phyloP scores from a whole-genome alignment of 805 yeast species.

The Barnettozyma vustinii region DNA sequence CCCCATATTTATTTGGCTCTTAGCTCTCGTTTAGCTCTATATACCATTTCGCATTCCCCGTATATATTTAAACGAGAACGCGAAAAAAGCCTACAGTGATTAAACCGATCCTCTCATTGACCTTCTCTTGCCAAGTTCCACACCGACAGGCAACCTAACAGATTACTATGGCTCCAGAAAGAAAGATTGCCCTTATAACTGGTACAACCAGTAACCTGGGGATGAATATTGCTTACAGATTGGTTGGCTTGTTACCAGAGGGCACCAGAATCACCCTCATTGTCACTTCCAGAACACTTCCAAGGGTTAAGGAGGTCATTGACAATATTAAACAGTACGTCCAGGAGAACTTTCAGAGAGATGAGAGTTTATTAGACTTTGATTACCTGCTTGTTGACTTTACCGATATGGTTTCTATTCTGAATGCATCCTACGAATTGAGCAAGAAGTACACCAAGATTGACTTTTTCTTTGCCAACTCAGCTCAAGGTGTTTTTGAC shows the following conservation, averaged over 20 bases:
- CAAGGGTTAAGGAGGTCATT: conserved; percentile 76
- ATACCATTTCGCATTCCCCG: too few relatives aligned
- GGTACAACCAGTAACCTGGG: conserved; percentile 68
- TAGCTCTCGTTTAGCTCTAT: too few relatives aligned
- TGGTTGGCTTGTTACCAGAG: conserved; percentile 55
- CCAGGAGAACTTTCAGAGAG: conserved; percentile 32
- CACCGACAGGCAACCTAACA: not conserved
- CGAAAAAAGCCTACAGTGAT: not conserved
- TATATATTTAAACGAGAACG: not conserved
- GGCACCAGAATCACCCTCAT: conserved; percentile 64
- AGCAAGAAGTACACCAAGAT: conserved; percentile 56
- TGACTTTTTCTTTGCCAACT: conserved; percentile 78
- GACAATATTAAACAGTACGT: conserved; percentile 45
- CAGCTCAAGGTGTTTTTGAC: conserved; percentile 82
- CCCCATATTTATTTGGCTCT: too few relatives aligned
- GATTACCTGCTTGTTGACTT: conserved; percentile 91
- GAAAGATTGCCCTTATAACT: conserved; percentile 40
- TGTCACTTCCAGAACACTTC: conserved; percentile 85
- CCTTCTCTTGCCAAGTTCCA: too few relatives aligned
- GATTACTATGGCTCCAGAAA: conserved; percentile 4
- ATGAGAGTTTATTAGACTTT: conserved; percentile 58
- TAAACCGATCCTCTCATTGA: too few relatives aligned
- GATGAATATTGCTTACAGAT: conserved; percentile 73
- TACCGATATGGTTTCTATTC: conserved; percentile 79
- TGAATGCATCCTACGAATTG: conserved; percentile 69